Percentiles rank a stretch among this genome's conserved stretches.
phyloP scores from a whole-genome alignment of 2,329 filamentous ascomycete genomes.

The Lachnellula occidentalis region DNA sequence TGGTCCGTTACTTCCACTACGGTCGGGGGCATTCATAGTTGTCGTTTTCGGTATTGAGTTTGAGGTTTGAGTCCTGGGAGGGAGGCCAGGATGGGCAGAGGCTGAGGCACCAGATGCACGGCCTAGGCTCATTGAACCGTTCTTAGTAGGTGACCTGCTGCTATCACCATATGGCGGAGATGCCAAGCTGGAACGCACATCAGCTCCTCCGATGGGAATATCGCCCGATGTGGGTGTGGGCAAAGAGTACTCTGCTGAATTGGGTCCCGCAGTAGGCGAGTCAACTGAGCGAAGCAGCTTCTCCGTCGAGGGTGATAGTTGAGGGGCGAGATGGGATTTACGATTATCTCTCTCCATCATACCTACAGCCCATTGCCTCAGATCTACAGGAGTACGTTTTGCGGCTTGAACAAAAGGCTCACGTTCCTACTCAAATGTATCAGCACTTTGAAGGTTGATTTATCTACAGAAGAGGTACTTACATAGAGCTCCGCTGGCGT shows the following conservation, averaged over 20 bases:
- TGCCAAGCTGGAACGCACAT: slow-evolving; percentile 39
- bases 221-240: slow-evolving; percentile 66
- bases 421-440: slow-evolving; percentile 56
- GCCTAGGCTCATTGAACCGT: slow-evolving; percentile 41
- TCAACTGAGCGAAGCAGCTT: slow-evolving; percentile 64
- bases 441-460: slow-evolving; percentile 15
- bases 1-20: slow-evolving; percentile 29
- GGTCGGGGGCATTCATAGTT: slow-evolving; percentile 34
- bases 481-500: slow-evolving; percentile 93
- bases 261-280: slow-evolving; percentile 43
- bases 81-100: slow-evolving; percentile 39
- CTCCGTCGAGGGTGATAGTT: slow-evolving; percentile 71
- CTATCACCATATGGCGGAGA: slow-evolving; percentile 35
- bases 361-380: slow-evolving; percentile 87
- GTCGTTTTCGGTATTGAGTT: slow-evolving; percentile 48
- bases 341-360: slow-evolving; percentile 94
- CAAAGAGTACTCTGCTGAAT: slow-evolving; percentile 37
- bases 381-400: slow-evolving; percentile 90
- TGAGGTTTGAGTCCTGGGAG: slow-evolving; percentile 45
- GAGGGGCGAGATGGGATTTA: slow-evolving; percentile 84
- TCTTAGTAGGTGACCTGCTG: slow-evolving; percentile 32
- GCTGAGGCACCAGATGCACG: slow-evolving; percentile 39
- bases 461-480: slow-evolving; percentile 34
- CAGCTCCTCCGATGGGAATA: slow-evolving; percentile 59
- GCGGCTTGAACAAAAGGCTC: slow-evolving; percentile 95